phyloP scores from a whole-genome alignment of 1,139 yeast genomes.

The Candida albicans region DNA sequence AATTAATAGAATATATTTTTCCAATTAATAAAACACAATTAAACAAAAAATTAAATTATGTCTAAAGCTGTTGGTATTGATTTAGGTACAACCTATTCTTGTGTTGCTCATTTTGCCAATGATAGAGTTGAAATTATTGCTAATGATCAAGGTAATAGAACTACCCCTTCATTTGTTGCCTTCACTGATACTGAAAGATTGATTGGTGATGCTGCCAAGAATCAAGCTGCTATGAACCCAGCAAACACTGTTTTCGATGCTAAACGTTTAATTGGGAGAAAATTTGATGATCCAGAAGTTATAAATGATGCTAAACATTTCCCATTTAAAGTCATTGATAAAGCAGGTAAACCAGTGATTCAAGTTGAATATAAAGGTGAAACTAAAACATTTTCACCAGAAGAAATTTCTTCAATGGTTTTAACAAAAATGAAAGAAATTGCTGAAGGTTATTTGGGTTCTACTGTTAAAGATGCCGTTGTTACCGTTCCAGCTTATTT shows the following conservation, averaged over 20 bases:
- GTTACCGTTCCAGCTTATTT: constrained; percentile 70
- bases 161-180: constrained; percentile 69
- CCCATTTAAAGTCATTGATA: constrained; percentile 60
- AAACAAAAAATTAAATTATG: constrained; percentile 30
- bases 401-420: constrained; percentile 69
- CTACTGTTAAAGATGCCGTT: constrained; percentile 65
- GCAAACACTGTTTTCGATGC: constrained; percentile 67
- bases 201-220: constrained; percentile 72
- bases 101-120: constrained; percentile 73
- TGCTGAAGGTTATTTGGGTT: constrained; percentile 65
- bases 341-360: constrained; percentile 59
- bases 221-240: constrained; percentile 72
- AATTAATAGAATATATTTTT: constrained; percentile 3
- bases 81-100: constrained; percentile 79
- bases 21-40: not conserved
- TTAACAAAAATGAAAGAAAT: constrained; percentile 66
- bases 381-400: constrained; percentile 62
- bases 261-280: constrained; percentile 68
- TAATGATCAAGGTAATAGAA: constrained; percentile 66
- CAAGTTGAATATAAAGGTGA: constrained; percentile 68
- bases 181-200: constrained; percentile 67
- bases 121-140: constrained; percentile 72
- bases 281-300: constrained; percentile 58
- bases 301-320: constrained; percentile 58
- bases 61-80: constrained; percentile 76